Evolutionary conservation across 768 basidiomycete species (phyloP), one percentile per base, ranked within the genome.

Genomic region (Tricholoma flavovirens): DNA sequence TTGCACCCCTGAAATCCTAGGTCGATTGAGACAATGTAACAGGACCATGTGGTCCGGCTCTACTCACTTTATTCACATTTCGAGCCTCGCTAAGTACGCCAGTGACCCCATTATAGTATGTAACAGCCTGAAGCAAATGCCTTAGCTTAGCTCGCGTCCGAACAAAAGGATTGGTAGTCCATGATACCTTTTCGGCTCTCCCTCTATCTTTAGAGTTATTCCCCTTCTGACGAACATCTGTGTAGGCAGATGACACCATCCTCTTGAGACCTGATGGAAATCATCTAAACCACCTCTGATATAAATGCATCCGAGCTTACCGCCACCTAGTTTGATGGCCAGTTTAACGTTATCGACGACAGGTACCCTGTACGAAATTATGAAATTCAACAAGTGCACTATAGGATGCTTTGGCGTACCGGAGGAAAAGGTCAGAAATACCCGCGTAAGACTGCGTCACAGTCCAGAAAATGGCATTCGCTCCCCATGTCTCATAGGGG

Each of bases 381-480:
- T 12, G 14, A 54, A 55, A 29, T 17, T 51, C 33, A 22, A 38
- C 17, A 21, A 19, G 30, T 11, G 42, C n/a, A 21, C 19, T 29
- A 17, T 32, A 5, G 4, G 7, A 54, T 46, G 11, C 8, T 8
- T 14, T 17, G 5, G 62, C 67, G 56, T 51, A 77, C 75, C 75
- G 74, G 62, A 49, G 43, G 12, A 83, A 77, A 45, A 81, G 73
- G 56, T 80, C 74, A 1, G 76, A 75, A 29, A 82, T 73, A 12
- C 74, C 73, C 0, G 69, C 66, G 51, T 77, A 76, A 56, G 75
- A 76, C 54, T 81, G 72, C 11, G 80, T 79, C 14, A 83, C 64
- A 0, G 76, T 77, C 68, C 74, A 77, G 56, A 84, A 77, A 4
- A 82, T 74, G 8, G 79, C 79, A 22, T 69, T 70, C 0, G 73